Conservation (phyloP, 352 stramenopile species). For the Thraustotheca clavata region DNA sequence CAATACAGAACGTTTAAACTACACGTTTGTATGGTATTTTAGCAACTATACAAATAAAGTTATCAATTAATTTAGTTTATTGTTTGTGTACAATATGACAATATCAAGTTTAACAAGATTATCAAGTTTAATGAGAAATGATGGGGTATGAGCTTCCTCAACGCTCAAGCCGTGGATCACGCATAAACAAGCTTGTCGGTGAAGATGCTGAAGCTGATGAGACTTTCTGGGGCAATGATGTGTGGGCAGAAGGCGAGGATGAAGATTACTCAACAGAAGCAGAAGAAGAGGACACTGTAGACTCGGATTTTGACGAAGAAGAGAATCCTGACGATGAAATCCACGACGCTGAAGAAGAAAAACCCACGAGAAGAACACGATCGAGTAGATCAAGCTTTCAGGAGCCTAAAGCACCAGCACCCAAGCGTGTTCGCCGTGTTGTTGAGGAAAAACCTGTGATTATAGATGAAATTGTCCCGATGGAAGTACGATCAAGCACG, state of each 20-base stretch:
- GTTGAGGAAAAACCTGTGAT: not conserved
- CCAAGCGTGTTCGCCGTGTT: not conserved
- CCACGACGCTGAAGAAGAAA: constrained; percentile 53
- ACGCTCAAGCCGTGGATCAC: constrained; percentile 54
- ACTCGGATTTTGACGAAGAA: constrained; percentile 83
- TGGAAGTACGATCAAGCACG: constrained; percentile 11
- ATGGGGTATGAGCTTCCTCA: constrained; percentile 34
- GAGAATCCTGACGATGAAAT: constrained; percentile 74
- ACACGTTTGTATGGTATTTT: no score
- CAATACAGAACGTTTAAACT: no score
- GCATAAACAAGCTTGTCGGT: constrained; percentile 78
- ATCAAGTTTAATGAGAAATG: no score
- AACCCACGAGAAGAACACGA: not conserved
- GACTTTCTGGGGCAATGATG: constrained; percentile 80
- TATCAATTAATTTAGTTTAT: no score
- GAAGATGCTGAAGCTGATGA: constrained; percentile 82
- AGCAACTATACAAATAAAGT: no score
- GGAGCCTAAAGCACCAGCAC: not conserved
- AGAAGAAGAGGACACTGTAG: constrained; percentile 85
- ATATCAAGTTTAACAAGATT: not conserved
- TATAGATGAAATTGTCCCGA: not conserved
- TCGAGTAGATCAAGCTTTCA: not conserved
- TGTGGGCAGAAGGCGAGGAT: constrained; percentile 75
- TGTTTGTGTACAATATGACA: not conserved
- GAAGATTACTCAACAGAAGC: constrained; percentile 84